Conservation (phyloP, 805 yeast genomes). For the Candida schatavii region DNA sequence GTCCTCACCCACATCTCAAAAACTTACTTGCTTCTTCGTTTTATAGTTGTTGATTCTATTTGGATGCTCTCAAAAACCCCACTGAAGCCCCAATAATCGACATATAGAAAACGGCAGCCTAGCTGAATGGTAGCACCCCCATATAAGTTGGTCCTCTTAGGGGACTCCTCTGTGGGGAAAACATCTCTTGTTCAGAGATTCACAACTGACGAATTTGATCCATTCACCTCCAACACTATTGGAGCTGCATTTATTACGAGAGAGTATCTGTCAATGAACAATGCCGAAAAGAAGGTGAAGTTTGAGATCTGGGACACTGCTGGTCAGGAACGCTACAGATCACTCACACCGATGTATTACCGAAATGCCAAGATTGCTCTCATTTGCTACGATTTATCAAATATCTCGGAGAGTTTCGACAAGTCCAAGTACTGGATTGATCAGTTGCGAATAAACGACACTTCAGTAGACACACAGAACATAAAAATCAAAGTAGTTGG, state of each 20-base stretch:
- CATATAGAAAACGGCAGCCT: not conserved
- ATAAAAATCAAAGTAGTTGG: constrained; percentile 62
- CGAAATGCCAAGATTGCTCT: constrained; percentile 70
- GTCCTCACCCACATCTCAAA: too few relatives aligned
- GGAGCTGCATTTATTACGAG: constrained; percentile 99
- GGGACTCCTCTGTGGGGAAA: constrained; percentile 63
- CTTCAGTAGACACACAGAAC: constrained; percentile 15
- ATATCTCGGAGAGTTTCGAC: constrained; percentile 42
- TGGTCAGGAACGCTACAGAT: constrained; percentile 77
- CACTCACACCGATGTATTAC: constrained; percentile 81
- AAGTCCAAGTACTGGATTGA: constrained; percentile 90
- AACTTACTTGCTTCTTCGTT: too few relatives aligned
- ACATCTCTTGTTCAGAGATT: constrained; percentile 80
- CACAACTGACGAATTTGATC: constrained; percentile 68
- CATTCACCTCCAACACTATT: constrained; percentile 82
- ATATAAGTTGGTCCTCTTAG: constrained; percentile 40
- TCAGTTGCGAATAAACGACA: constrained; percentile 49
- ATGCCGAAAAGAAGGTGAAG: constrained; percentile 42
- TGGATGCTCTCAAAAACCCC: not conserved
- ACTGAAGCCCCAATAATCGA: too few relatives aligned
- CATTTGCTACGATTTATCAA: constrained; percentile 82
- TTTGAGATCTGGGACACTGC: constrained; percentile 88
- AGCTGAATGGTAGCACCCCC: constrained; percentile 19
- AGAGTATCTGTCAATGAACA: constrained; percentile 30
- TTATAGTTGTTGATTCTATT: too few relatives aligned